Percentiles rank a stretch among this genome's conserved stretches.
Conservation (phyloP, 768 basidiomycete species). For the Mycena metata region DNA sequence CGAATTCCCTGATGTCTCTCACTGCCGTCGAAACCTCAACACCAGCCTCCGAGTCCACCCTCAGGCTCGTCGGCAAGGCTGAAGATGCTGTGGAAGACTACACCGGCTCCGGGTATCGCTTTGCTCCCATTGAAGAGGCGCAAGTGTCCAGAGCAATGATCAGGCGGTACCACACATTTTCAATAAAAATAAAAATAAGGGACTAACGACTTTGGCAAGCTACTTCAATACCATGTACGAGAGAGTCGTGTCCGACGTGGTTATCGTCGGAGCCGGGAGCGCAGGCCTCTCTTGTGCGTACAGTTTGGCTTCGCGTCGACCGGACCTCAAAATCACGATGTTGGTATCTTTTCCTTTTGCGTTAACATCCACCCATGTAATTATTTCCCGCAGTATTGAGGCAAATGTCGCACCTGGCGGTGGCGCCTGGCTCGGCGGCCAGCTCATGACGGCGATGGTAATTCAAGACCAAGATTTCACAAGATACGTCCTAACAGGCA, state of each 20-base stretch:
- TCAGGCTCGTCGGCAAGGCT: conserved; percentile 28
- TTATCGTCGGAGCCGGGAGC: conserved; percentile 82
- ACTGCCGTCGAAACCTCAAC: conserved; percentile 27
- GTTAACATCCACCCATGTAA: conserved; percentile 44
- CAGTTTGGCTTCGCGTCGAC: conserved; percentile 74
- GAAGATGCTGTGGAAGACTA: conserved; percentile 31
- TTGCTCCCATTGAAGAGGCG: conserved; percentile 82
- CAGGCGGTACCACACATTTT: conserved; percentile 60
- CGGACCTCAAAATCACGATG: conserved; percentile 65
- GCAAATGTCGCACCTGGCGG: conserved; percentile 86
- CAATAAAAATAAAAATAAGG: too few species aligned
- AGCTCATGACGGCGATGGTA: conserved; percentile 86
- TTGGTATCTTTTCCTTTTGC: conserved; percentile 12
- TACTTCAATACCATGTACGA: conserved; percentile 84
- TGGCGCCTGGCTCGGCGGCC: conserved; percentile 84
- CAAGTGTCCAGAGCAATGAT: conserved; percentile 85
- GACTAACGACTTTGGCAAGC: conserved; percentile 39
- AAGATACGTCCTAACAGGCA: neutral
- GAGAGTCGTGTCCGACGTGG: conserved; percentile 80
- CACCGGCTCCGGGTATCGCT: conserved; percentile 48
- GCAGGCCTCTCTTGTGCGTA: conserved; percentile 82
- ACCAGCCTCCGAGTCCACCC: conserved; percentile 9
- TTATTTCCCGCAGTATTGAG: conserved; percentile 67
- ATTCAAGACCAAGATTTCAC: neutral
- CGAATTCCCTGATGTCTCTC: conserved; percentile 32